Percentiles rank a stretch among this genome's conserved stretches.
Evolutionary conservation across 2,329 filamentous ascomycete species (phyloP).

Genomic region (Talaromyces sp.): DNA sequence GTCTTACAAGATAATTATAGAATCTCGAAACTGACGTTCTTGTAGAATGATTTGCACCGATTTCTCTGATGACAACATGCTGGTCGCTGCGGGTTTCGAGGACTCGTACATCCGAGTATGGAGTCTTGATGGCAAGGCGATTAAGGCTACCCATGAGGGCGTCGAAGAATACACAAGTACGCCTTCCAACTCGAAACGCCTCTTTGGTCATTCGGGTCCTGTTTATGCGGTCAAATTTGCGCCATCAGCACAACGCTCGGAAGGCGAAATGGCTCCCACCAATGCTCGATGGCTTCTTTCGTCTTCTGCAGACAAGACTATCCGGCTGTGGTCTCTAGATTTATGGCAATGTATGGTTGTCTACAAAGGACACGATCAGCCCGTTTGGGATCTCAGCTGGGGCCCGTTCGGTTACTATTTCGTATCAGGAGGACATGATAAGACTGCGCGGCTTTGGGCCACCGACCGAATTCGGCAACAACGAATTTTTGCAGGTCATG

Average conservation of each 20-base stretch:
- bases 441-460: constrained; percentile 83
- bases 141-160: constrained; percentile 62
- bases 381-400: constrained; percentile 84
- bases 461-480: constrained; percentile 88
- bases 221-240: constrained; percentile 90
- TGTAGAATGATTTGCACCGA: constrained; percentile 82
- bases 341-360: constrained; percentile 88
- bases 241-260: constrained; percentile 54
- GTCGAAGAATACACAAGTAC: constrained; percentile 54
- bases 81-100: constrained; percentile 82
- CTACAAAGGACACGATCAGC: constrained; percentile 88
- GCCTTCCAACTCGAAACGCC: constrained; percentile 65
- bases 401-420: constrained; percentile 96
- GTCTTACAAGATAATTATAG: not conserved
- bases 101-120: constrained; percentile 96
- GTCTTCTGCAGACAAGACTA: constrained; percentile 76
- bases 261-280: constrained; percentile 50
- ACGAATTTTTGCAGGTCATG: constrained; percentile 84
- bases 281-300: constrained; percentile 76
- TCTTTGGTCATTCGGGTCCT: constrained; percentile 83
- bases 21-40: constrained; percentile 20
- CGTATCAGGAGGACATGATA: constrained; percentile 78
- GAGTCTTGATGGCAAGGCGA: constrained; percentile 78
- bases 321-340: constrained; percentile 90
- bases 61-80: constrained; percentile 82